These are phyloP conservation scores for Neostapfia colusana DNA, from an alignment of 176 grass and related monocot genomes.

Conservation along the genomic window DNA sequence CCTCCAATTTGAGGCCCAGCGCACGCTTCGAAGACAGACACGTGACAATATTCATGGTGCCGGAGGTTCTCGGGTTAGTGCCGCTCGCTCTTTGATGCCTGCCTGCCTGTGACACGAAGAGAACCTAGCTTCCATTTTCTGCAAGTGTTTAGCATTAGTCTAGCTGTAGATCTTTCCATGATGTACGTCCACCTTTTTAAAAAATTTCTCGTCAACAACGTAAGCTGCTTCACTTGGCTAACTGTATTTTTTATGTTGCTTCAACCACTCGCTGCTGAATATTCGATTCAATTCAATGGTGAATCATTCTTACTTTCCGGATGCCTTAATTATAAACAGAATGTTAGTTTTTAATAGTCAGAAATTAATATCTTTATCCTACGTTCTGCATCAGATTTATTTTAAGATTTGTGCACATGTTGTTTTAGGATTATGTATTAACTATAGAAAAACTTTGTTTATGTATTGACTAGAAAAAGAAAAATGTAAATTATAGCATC, in stretches of 20 bases:
- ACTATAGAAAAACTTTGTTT: no score
- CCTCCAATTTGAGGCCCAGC: constrained; percentile 57
- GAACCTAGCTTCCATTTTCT: constrained; percentile 33
- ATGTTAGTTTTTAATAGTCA: no score
- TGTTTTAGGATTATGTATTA: no score
- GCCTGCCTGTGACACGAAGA: constrained; percentile 29
- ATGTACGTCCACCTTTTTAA: not conserved
- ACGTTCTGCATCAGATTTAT: no score
- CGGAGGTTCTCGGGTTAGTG: constrained; percentile 38
- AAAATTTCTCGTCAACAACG: constrained; percentile 13
- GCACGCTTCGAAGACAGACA: constrained; percentile 39
- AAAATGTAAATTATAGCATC: no score
- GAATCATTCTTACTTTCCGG: no score
- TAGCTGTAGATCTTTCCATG: constrained; percentile 18
- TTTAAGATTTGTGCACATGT: no score
- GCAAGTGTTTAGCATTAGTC: constrained; percentile 19
- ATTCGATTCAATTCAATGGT: no score
- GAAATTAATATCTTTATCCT: no score
- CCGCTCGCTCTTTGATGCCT: constrained; percentile 43
- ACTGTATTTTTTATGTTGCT: constrained; percentile 4
- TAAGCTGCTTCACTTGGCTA: constrained; percentile 39
- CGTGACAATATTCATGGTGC: constrained; percentile 33
- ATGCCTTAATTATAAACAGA: no score
- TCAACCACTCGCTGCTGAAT: no score
- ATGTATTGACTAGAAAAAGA: no score